Conservation (phyloP, 2,329 filamentous ascomycete species). For the Dactylella cylindrospora region DNA sequence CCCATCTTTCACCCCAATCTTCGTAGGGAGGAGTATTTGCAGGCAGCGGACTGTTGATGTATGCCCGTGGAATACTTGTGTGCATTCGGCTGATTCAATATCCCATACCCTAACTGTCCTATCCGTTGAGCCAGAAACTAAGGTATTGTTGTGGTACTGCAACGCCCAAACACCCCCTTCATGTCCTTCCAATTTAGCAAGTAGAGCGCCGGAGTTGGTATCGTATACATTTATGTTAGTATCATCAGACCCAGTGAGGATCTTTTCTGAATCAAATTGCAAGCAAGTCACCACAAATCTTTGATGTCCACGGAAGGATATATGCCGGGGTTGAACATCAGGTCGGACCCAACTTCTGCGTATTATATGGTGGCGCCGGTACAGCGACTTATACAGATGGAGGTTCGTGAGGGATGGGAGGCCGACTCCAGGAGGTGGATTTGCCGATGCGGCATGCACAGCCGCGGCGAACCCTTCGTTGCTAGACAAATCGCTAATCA, state of each 20-base stretch:
- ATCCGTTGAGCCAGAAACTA: slow-evolving; percentile 95
- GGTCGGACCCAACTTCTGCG: slow-evolving; percentile 85
- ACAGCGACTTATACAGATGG: slow-evolving; percentile 94
- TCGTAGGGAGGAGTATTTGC: slow-evolving; percentile 85
- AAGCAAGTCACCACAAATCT: slow-evolving; percentile 96
- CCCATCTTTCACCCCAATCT: slow-evolving; percentile 73
- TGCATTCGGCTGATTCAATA: slow-evolving; percentile 87
- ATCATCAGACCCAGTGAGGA: slow-evolving; percentile 95
- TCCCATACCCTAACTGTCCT: slow-evolving; percentile 99
- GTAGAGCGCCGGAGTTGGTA: slow-evolving; percentile 85
- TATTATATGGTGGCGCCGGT: slow-evolving; percentile 88
- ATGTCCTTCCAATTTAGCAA: slow-evolving; percentile 83
- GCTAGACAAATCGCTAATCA: slow-evolving; percentile 46
- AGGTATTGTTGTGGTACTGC: slow-evolving; percentile 90
- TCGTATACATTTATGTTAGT: slow-evolving; percentile 98
- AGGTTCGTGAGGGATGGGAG: slow-evolving; percentile 76
- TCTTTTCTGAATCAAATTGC: slow-evolving; percentile 97
- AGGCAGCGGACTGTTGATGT: slow-evolving; percentile 95
- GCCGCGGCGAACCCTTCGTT: slow-evolving; percentile 63
- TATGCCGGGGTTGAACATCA: slow-evolving; percentile 80
- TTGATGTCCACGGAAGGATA: slow-evolving; percentile 94
- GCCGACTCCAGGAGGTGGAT: slow-evolving; percentile 58
- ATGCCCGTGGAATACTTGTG: slow-evolving; percentile 94
- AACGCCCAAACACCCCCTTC: slow-evolving; percentile 97
- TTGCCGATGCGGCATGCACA: slow-evolving; percentile 72